A percentile compares a stretch with the other conserved stretches of the same genome.
phyloP scores from a whole-genome alignment of 108 stramenopile genomes.

The Cyclostephanos invisitatus region DNA sequence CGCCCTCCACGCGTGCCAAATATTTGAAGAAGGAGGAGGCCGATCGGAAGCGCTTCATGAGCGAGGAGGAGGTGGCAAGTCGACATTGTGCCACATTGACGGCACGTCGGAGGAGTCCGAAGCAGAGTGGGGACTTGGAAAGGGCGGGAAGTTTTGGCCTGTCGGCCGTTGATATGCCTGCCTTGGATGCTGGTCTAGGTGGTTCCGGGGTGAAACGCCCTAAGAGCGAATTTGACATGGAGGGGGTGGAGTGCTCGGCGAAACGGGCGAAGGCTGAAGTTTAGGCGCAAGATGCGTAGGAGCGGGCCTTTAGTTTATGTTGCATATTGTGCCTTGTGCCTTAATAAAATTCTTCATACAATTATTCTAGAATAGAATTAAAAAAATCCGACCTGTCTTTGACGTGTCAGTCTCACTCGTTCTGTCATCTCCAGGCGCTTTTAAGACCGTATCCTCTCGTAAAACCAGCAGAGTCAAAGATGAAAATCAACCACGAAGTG shows the following conservation, averaged over 20 bases:
- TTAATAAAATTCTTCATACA: neutral
- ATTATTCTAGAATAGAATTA: no score
- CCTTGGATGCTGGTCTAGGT: neutral
- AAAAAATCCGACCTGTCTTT: no score
- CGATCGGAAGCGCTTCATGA: constrained; percentile 81
- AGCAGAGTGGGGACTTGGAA: constrained; percentile 15
- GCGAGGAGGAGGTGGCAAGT: constrained; percentile 88
- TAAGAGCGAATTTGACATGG: neutral
- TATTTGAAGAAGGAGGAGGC: constrained; percentile 76
- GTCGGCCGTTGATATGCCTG: neutral
- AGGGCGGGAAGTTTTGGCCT: constrained; percentile 23
- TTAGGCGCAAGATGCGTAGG: neutral
- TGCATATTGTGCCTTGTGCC: neutral
- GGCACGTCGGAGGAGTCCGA: constrained; percentile 57
- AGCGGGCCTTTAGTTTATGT: neutral
- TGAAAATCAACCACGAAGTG: no score
- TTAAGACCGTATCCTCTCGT: no score
- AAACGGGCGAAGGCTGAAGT: constrained; percentile 3
- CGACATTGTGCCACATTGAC: constrained; percentile 89
- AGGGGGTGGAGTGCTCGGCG: neutral
- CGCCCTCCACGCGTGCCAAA: constrained; percentile 48
- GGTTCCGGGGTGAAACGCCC: neutral
- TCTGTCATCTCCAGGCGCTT: no score
- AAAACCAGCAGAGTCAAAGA: no score
- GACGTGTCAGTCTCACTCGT: no score